phyloP scores from a whole-genome alignment of 768 basidiomycete genomes.

The Auriscalpium microsporum region DNA sequence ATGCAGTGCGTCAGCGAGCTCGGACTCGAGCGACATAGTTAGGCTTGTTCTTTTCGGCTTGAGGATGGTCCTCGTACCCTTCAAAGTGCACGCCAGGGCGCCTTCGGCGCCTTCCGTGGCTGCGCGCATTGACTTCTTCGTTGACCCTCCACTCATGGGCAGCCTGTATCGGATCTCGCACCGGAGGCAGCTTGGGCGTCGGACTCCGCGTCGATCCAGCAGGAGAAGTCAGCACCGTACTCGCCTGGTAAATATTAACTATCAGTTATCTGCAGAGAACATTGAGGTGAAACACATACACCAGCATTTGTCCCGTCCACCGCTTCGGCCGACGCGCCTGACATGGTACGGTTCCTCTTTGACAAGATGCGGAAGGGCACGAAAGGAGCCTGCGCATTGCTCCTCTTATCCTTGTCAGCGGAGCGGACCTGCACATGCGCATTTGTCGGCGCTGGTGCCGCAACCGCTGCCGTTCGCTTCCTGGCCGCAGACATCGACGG shows the following conservation, averaged over 20 bases:
- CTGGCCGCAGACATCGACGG: background rate
- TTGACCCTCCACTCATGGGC: conserved; percentile 64
- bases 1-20: conserved; percentile 11
- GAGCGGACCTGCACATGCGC: background rate
- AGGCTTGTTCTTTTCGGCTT: conserved; percentile 10
- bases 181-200: conserved; percentile 48
- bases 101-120: conserved; percentile 24
- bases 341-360: conserved; percentile 58
- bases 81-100: conserved; percentile 29
- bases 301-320: conserved; percentile 58
- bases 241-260: conserved; percentile 34
- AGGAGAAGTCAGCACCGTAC: conserved; percentile 68
- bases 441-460: background rate
- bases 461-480: background rate
- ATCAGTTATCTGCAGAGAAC: conserved; percentile 1
- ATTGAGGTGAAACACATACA: conserved; percentile 34
- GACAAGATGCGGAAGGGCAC: conserved; percentile 57
- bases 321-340: conserved; percentile 69
- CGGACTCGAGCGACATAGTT: conserved; percentile 11
- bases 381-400: conserved; percentile 40
- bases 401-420: conserved; percentile 18
- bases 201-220: conserved; percentile 61
- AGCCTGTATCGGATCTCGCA: conserved; percentile 57
- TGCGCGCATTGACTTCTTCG: conserved; percentile 44
- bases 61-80: conserved; percentile 19